Percentiles rank a stretch among this genome's conserved stretches.
Evolutionary conservation across 371 early-diverging fungal genomes (phyloP).

Genomic region (Parasitella parasitica): DNA sequence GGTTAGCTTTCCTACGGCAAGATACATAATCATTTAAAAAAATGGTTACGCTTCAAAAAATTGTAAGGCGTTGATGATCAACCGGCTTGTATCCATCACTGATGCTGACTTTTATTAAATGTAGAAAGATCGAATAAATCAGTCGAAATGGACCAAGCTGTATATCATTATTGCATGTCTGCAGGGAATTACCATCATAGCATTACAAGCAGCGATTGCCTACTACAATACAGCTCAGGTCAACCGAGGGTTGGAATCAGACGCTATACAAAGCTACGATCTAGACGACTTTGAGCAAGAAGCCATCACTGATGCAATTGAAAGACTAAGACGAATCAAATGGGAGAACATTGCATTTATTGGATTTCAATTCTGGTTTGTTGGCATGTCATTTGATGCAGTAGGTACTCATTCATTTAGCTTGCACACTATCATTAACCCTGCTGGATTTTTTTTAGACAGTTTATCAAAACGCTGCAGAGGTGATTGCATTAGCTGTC

Average conservation of each 20-base stretch:
- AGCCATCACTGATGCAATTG: conserved; percentile 16
- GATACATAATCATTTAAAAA: not conserved
- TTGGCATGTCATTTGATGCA: conserved; percentile 50
- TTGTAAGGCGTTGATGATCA: conserved; percentile 2
- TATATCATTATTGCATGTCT: conserved; percentile 37
- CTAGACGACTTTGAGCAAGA: not conserved
- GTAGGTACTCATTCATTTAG: conserved; percentile 21
- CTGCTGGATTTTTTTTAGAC: conserved; percentile 17
- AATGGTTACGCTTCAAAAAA: conserved; percentile 17
- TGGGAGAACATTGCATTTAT: conserved; percentile 53
- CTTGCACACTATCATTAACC: no score
- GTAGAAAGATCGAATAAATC: conserved; percentile 37
- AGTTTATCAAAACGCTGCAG: conserved; percentile 42
- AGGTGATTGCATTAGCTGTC: conserved; percentile 38
- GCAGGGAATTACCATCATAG: conserved; percentile 41
- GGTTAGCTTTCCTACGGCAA: no score
- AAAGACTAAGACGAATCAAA: conserved; percentile 37
- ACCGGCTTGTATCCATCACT: no score
- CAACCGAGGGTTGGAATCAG: conserved; percentile 8
- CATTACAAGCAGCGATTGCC: conserved; percentile 37
- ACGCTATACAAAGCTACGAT: not conserved
- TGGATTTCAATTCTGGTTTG: conserved; percentile 46
- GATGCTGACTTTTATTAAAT: not conserved
- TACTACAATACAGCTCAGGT: conserved; percentile 33
- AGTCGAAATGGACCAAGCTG: conserved; percentile 38